Evolutionary conservation across 2,329 filamentous ascomycete genomes (phyloP).

Genomic region (Keithomyces neogunnii): DNA sequence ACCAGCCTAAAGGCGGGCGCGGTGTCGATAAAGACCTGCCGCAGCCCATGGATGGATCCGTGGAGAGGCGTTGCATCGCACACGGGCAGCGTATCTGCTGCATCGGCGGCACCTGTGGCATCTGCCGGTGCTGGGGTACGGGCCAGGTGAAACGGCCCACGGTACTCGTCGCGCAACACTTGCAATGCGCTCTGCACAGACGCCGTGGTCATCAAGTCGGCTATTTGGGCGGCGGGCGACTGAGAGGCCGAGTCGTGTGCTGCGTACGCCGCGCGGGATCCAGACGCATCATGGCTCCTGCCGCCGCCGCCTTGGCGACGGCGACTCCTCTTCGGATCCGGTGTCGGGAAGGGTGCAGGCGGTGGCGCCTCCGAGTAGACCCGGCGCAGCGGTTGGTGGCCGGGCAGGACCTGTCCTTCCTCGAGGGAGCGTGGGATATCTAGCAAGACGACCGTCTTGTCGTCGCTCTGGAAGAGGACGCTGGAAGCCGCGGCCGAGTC

Average conservation of each 20-base stretch:
- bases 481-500: conserved; percentile 12
- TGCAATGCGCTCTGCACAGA: conserved; percentile 36
- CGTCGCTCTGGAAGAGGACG: conserved; percentile 23
- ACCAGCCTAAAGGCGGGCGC: conserved; percentile 56
- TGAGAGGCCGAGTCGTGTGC: conserved; percentile 21
- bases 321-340: conserved; percentile 30
- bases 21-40: conserved; percentile 29
- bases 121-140: conserved; percentile 19
- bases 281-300: conserved; percentile 15
- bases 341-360: conserved; percentile 38
- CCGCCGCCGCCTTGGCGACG: conserved; percentile 2
- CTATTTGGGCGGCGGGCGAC: conserved; percentile 39
- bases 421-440: conserved; percentile 66
- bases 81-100: conserved; percentile 7
- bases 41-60: conserved; percentile 36
- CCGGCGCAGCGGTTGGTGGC: conserved; percentile 26
- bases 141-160: conserved; percentile 39
- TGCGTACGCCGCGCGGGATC: neutral
- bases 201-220: conserved; percentile 45
- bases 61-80: conserved; percentile 40
- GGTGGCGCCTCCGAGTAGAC: conserved; percentile 37
- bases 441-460: conserved; percentile 45
- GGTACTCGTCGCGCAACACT: conserved; percentile 22
- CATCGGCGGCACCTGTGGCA: neutral
- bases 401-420: conserved; percentile 47